Evolutionary conservation across 257 asterid genomes (phyloP), one percentile per base, ranked within the genome.

Genomic region (Verbascum thapsus): DNA sequence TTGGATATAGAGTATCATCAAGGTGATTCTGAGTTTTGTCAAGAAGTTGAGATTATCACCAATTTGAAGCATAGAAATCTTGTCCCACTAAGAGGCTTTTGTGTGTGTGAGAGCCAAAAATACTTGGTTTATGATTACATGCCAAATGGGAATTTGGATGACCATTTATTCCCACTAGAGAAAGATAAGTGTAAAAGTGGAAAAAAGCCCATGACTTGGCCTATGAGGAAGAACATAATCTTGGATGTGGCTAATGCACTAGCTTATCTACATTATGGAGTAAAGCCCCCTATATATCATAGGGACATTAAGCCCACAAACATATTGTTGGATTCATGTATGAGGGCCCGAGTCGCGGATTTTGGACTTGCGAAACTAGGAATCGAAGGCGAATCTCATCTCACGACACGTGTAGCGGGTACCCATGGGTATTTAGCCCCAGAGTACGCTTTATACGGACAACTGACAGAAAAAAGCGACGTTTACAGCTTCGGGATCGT

Each of bases 341-440:
- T 83, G 94, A 83, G 84, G 39, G 94, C 88, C 5, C 58, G 78
- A 53, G 78, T 85, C 8, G 84, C 80, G 0, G 94, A 85, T 67
- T 85, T 85, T 3, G 90, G 90, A 20, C 72, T 85, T 0, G 94
- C 83, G 3, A 80, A 32, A 49, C 84, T 67, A 53, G 73, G 68
- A 7, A 67, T 16, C 10, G 83, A 76, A 58, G 74, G 73, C 2
- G 78, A 63, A 22, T 60, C 87, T 22, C 64, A 76, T 59, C 53
- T 74, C 38, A 71, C 80, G 1, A 80, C 86, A 1, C 71, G 75
- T 13, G 77, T 81, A 2, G 90, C 74, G 0, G 94, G 94, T 3
- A 85, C 90, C 4, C 83, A 75, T 0, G 94, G 89, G 0, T 85
- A 85, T 61, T 69, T 85, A 72, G 87, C 94, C 15, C 89, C 89